Evolutionary conservation across 441 rosid genomes (phyloP), one percentile per base, ranked within the genome.

Genomic region (Pelargonium citronellum): DNA sequence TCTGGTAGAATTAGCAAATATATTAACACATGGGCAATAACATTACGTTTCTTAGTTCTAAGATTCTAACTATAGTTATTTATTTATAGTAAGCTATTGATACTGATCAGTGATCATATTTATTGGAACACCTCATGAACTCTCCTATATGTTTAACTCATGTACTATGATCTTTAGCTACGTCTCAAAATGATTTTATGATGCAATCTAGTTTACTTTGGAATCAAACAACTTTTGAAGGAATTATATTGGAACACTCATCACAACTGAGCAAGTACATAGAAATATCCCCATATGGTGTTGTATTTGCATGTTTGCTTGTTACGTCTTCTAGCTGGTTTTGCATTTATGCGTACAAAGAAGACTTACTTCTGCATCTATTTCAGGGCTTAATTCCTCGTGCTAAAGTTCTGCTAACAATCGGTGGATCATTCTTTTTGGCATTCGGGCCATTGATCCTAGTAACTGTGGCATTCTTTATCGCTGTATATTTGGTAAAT

Each of bases 381-480:
- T 73, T 82, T 70, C 88, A 95, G 99, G 99, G 99, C 16, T 84
- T 95, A 75, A 76, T 95, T 76, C 99, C 98, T 4, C 91, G 98
- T 67, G 97, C 89, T 69, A 92, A 82, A 83, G 81, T 88, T 66
- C 82, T 95, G 82, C 82, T 95, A 62, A 81, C 95, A 55, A 55
- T 89, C 47, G 99, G 99, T 74, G 97, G 97, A 70, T 86, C 97
- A 3, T 95, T 92, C 90, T 95, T 92, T 83, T 72, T 90, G 75
- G 94, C 77, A 41, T 92, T 95, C 76, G 86, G 97, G 90, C 97
- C 97, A 0, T 68, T 90, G 89, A 87, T 95, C 57, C 82, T 95
- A 74, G 37, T 84, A 76, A 90, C 96, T 7, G 81, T 85, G 13
- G 89, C 85, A 39, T 74, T 81, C 79, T 91, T 90, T 79, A 85